Percentiles rank a stretch among this genome's conserved stretches.
Conservation (phyloP, 1,139 yeast species). For the Zygoascus meyerae region DNA sequence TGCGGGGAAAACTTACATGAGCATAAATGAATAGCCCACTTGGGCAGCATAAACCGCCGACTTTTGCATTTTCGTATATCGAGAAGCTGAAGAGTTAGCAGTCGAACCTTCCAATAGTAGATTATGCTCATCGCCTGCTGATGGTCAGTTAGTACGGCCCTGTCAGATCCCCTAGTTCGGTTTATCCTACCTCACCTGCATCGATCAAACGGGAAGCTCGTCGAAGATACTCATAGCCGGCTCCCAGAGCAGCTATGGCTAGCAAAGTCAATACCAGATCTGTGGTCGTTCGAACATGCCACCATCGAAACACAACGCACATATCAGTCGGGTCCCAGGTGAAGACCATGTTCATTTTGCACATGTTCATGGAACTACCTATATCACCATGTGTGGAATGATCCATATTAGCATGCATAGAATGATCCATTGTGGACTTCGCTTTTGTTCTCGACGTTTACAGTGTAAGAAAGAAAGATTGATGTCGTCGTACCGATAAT, state of each 20-base stretch:
- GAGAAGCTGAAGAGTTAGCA: constrained; percentile 4
- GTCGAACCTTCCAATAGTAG: not conserved
- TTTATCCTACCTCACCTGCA: constrained; percentile 15
- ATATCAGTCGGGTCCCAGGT: constrained; percentile 74
- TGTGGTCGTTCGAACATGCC: constrained; percentile 58
- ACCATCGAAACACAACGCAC: constrained; percentile 69
- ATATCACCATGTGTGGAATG: constrained; percentile 33
- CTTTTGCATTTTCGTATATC: constrained; percentile 12
- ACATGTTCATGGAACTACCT: constrained; percentile 36
- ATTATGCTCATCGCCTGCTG: not conserved
- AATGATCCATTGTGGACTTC: constrained; percentile 2
- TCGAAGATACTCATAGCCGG: constrained; percentile 58
- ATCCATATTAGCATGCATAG: constrained; percentile 26
- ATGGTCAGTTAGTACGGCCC: constrained; percentile 2
- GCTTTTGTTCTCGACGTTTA: too few relatives aligned
- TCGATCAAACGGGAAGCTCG: constrained; percentile 15
- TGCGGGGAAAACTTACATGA: constrained; percentile 42
- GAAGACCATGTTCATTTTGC: constrained; percentile 75
- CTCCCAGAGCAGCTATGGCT: constrained; percentile 45
- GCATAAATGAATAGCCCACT: constrained; percentile 69
- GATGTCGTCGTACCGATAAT: too few relatives aligned
- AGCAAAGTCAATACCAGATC: constrained; percentile 51
- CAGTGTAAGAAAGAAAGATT: too few relatives aligned
- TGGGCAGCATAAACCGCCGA: constrained; percentile 58
- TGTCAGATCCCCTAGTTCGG: not conserved